These are phyloP conservation scores for Yarrowia osloensis DNA, from an alignment of 805 yeast genomes.

Conservation along the genomic window DNA sequence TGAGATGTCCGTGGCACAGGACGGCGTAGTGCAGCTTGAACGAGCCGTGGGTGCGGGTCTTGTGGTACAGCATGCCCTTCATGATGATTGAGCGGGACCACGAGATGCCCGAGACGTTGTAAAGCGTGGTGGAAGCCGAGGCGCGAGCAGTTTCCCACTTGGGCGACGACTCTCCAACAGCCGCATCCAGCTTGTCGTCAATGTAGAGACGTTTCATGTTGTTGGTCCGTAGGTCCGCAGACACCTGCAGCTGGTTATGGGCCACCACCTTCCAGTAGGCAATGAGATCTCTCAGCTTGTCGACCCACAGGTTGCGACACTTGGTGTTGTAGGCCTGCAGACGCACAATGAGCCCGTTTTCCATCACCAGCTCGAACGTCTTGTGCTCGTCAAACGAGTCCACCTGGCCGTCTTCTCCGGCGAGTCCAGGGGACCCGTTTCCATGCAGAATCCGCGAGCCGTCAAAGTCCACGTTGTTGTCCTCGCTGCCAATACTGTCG, in stretches of 20 bases:
- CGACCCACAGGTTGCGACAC: constrained; percentile 22
- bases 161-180: constrained; percentile 48
- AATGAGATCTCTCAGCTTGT: constrained; percentile 12
- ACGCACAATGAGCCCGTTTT: constrained; percentile 18
- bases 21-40: constrained; percentile 65
- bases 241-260: constrained; percentile 1
- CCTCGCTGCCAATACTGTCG: constrained; percentile 79
- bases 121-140: constrained; percentile 53
- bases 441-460: constrained; percentile 29
- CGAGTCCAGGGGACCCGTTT: constrained; percentile 45
- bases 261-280: constrained; percentile 22
- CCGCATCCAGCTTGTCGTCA: constrained; percentile 57
- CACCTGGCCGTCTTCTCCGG: constrained; percentile 73
- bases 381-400: constrained; percentile 37
- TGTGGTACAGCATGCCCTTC: constrained; percentile 70
- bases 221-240: not conserved
- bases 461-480: constrained; percentile 50
- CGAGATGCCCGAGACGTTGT: constrained; percentile 59
- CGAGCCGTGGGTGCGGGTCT: constrained; percentile 65
- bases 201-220: constrained; percentile 28
- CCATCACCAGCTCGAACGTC: constrained; percentile 24
- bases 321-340: constrained; percentile 14
- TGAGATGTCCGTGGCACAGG: constrained; percentile 68
- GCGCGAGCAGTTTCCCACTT: constrained; percentile 61
- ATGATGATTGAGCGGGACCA: constrained; percentile 60